Conservation (phyloP, 345 rosid genomes). For the Orychophragmus violaceus region DNA sequence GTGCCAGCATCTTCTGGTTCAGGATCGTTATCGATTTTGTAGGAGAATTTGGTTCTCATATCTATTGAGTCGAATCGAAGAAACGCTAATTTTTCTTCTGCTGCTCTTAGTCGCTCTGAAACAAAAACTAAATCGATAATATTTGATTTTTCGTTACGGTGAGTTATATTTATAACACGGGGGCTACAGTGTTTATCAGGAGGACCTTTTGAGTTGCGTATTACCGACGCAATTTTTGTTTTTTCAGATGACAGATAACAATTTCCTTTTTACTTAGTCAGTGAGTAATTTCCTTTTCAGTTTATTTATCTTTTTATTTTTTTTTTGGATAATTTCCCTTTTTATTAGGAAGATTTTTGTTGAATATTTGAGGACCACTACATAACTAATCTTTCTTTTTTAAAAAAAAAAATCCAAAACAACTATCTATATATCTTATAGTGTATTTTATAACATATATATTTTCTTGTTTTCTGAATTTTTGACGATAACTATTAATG, state of each 20-base stretch:
- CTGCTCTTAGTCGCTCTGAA: too few species aligned
- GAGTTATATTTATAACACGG: not conserved
- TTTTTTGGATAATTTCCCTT: not conserved
- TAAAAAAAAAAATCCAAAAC: too few species aligned
- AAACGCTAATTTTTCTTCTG: not conserved
- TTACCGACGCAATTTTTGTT: not conserved
- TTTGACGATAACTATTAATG: too few species aligned
- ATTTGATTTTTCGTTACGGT: not conserved
- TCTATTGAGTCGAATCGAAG: not conserved
- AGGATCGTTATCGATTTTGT: not conserved
- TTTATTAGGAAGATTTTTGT: too few species aligned
- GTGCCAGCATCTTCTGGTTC: constrained; percentile 9
- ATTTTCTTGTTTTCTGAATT: too few species aligned
- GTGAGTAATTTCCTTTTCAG: too few species aligned
- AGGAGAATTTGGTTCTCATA: not conserved
- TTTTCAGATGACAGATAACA: too few species aligned
- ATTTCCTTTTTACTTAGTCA: not conserved
- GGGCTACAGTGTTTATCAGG: not conserved
- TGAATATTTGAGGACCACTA: too few species aligned
- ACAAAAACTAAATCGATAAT: too few species aligned
- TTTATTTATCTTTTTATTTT: not conserved
- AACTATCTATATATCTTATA: too few species aligned
- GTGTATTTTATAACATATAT: too few species aligned
- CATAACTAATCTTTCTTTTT: too few species aligned
- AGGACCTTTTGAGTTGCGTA: not conserved